Evolutionary conservation across 164 flowering plant genomes (phyloP).

Genomic region (Magnolia sinica): DNA sequence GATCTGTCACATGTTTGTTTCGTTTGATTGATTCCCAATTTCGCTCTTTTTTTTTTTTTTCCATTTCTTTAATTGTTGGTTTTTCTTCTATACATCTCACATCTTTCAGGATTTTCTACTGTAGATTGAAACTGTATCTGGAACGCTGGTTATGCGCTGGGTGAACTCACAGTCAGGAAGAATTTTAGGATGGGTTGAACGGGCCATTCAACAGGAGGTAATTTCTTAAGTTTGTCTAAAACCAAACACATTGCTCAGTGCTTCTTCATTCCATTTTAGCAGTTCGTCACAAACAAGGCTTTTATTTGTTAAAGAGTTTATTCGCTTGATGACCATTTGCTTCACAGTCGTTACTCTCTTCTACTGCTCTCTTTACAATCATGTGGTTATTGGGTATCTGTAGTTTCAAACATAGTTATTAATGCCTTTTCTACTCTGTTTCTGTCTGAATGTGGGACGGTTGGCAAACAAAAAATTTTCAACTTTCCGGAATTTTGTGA

Average conservation of each 20-base stretch:
- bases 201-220: constrained; percentile 94
- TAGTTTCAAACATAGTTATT: no score
- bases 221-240: neutral
- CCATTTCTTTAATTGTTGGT: neutral
- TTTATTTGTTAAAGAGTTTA: neutral
- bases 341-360: neutral
- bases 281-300: neutral
- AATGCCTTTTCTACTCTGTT: no score
- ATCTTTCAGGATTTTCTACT: constrained; percentile 8
- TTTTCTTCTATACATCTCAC: neutral
- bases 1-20: neutral
- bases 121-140: constrained; percentile 85
- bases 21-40: neutral
- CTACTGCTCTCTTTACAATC: neutral
- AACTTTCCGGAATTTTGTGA: no score
- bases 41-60: neutral
- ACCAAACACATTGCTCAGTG: neutral
- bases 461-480: no score
- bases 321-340: neutral
- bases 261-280: neutral
- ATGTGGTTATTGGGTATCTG: no score
- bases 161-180: constrained; percentile 90
- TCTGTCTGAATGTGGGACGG: no score
- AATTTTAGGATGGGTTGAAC: constrained; percentile 81
- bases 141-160: constrained; percentile 94